Base-by-base conservation (phyloP, 2,329 filamentous ascomycete species). In the Dothistroma septosporum region DNA sequence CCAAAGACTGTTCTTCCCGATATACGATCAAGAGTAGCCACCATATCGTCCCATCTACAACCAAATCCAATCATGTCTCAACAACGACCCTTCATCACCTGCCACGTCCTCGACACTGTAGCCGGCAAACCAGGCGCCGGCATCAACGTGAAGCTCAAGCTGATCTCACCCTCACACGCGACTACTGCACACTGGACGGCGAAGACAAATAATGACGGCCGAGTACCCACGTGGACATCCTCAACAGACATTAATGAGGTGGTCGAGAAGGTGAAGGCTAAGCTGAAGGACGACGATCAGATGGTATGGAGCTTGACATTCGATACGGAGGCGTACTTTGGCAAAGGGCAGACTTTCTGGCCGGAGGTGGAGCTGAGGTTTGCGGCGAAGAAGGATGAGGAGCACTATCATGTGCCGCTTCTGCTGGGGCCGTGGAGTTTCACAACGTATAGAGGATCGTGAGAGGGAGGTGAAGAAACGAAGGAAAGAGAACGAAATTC, bases 61-160 rank as follows among this genome's bases (percentile, higher is more conserved):
- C 44, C 57, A 22, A n/a, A 35, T 14, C 10, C 60, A 14, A 47
- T 47, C 41, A 46, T n/a, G 21, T 21, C 47, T 32, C 50, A 53
- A 19, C 37, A 37, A 55, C 69, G 68, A 73, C 80, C 74, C 67
- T 85, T 85, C 72, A 93, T 94, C 71, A 93, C 90, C 75, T 93
- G 90, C 80, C 90, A 94, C 80, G 85, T 92, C 75, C 89, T 94
- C 74, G 89, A 94, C 80, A 93, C 90, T 11, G 84, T 86, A n/a
- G 78, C 83, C 63, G 90, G 90, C 71, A 82, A 82, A 60, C 90
- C 90, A 22, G 90, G 85, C 16, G 76, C 81, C 59, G 79, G 80
- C 64, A 84, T 94, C 69, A 81, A 82, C 65, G 89, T 92, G 60
- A 85, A 83, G 58, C 84, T 92, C 22, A 77, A 85, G 53, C 73